A percentile compares a stretch with the other conserved stretches of the same genome.
These are phyloP conservation scores for Geranomyces michiganensis DNA, from an alignment of 192 early-diverging fungal genomes.

Conservation along the genomic window DNA sequence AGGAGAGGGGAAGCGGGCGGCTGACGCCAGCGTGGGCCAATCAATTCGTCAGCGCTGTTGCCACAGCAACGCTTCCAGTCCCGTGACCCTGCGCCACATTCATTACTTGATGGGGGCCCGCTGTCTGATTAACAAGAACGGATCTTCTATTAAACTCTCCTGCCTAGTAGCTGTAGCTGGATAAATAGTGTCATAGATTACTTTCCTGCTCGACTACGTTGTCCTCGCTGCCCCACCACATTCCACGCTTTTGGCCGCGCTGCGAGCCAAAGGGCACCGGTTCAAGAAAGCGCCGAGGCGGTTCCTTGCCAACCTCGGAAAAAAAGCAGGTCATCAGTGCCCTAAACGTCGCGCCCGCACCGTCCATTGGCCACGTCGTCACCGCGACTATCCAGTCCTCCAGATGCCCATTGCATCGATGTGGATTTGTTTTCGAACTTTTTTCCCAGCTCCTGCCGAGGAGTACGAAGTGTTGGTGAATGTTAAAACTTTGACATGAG, in stretches of 20 bases:
- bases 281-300: background rate
- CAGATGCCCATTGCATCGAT: conserved; percentile 13
- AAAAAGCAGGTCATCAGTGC: background rate
- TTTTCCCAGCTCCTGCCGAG: conserved; percentile 8
- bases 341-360: background rate
- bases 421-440: background rate
- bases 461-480: background rate
- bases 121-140: too few species aligned
- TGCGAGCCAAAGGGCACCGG: conserved; percentile 4
- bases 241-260: conserved; percentile 11
- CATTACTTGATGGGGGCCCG: too few species aligned
- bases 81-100: too few species aligned
- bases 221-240: conserved; percentile 19
- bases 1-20: too few species aligned
- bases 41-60: too few species aligned
- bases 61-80: too few species aligned
- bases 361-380: conserved; percentile 8
- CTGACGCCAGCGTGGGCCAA: too few species aligned
- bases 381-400: conserved; percentile 7
- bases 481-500: background rate
- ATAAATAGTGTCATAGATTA: too few species aligned
- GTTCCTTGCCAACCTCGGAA: conserved; percentile 2
- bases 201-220: background rate
- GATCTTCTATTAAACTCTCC: too few species aligned
- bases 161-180: too few species aligned